Base-by-base conservation (phyloP, 768 basidiomycete species). In the Albatrellus ellisii region DNA sequence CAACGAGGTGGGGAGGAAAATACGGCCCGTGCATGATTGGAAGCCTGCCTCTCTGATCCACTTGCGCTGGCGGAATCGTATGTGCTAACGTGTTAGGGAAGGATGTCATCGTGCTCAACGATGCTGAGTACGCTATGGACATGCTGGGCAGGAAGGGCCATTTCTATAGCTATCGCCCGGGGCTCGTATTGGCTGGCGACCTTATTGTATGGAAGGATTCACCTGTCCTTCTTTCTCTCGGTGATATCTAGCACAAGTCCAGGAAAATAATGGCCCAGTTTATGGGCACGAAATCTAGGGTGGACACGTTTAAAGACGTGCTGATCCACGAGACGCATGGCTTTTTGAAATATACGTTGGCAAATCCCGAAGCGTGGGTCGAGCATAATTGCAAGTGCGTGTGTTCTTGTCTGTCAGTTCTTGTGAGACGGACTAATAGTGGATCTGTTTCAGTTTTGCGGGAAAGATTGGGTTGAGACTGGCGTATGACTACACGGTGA, bases 61-160 rank as follows among this genome's bases (percentile, higher is more conserved):
- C 10, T 26, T 3, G 10, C 27, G 15, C 24, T 36, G 32, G 31
- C 11, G 17, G 21, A 21, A 24, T 50, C 26, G 38, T 48, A 14
- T 31, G 48, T n/a, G 38, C 34, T 24, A 37, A 48, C 18, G 21
- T 39, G n/a, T 39, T 50, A 9, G 49, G 49, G 18, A 39, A 21
- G 3, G 43, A 49, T 26, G 33, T 50, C 27, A 37, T 20, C 45
- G 18, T 33, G 24, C 55, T 79, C 24, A 75, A 69, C 54, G 66
- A 64, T 44, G 46, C 39, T 6, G 40, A 48, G 21, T 40, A 46
- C 27, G 47, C 36, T 14, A 44, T 37, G 10, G 49, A 50, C 28
- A 42, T 50, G 34, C 42, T 50, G 11, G 49, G 48, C 41, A 48
- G 45, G 43, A 43, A 45, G 43, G 43, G 45, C 15, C 45, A 46